Percentiles rank a stretch among this genome's conserved stretches.
phyloP scores from a whole-genome alignment of 495 filamentous ascomycete genomes.

The Daldinia vernicosa region DNA sequence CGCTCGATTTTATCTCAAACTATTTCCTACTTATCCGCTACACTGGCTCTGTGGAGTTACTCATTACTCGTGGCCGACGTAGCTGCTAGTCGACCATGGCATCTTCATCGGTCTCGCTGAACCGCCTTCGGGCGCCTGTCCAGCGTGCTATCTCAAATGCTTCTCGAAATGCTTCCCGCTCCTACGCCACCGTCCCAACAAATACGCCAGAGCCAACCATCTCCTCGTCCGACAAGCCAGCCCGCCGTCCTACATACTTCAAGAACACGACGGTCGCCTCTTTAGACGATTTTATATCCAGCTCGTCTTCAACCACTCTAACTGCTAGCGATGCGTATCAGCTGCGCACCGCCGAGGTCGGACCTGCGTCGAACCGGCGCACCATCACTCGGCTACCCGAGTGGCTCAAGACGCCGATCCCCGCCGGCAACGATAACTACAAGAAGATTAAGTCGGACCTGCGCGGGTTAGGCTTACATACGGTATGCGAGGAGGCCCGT shows the following conservation, averaged over 20 bases:
- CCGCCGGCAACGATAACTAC: conserved; percentile 76
- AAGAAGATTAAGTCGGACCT: conserved; percentile 94
- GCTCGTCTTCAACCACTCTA: conserved; percentile 50
- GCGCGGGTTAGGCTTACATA: conserved; percentile 87
- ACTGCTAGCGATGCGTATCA: conserved; percentile 67
- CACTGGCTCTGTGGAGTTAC: not conserved
- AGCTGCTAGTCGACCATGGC: conserved; percentile 29
- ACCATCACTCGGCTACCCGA: conserved; percentile 90
- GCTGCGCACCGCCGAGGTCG: conserved; percentile 81
- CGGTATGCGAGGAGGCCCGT: conserved; percentile 96
- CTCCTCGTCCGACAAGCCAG: conserved; percentile 24
- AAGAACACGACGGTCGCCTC: conserved; percentile 85
- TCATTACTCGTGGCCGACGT: not conserved
- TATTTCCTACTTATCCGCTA: conserved; percentile 8
- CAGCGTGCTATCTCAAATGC: conserved; percentile 37
- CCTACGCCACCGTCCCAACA: conserved; percentile 46
- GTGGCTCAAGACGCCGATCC: conserved; percentile 97
- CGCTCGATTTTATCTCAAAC: conserved; percentile 12
- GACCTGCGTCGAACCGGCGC: conserved; percentile 80
- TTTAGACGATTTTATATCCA: conserved; percentile 80
- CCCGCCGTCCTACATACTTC: conserved; percentile 73
- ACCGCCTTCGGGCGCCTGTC: conserved; percentile 37
- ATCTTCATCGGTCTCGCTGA: conserved; percentile 33
- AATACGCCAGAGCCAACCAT: conserved; percentile 21
- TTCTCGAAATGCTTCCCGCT: conserved; percentile 27